Evolutionary conservation across 139 green algal species (phyloP).

Genomic region (Coccomyxa sp.): DNA sequence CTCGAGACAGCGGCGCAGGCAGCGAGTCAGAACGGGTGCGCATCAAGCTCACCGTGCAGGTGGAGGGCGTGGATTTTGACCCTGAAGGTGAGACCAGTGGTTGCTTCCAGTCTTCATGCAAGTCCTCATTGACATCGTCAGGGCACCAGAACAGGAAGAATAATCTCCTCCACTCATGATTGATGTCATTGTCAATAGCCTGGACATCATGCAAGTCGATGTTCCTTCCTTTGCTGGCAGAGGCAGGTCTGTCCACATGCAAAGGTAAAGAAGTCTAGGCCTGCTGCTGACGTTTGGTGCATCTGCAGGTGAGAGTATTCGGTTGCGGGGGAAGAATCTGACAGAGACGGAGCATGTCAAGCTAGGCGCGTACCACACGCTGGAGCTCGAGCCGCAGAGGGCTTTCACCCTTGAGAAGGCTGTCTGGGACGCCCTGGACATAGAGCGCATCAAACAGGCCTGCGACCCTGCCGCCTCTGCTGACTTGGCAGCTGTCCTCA

Average conservation of each 20-base stretch:
- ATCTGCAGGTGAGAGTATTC: slow-evolving; percentile 31
- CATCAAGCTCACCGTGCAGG: slow-evolving; percentile 72
- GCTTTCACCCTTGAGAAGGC: slow-evolving; percentile 81
- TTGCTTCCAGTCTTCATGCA: not conserved
- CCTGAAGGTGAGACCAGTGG: slow-evolving; percentile 52
- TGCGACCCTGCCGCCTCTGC: slow-evolving; percentile 70
- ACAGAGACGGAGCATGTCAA: slow-evolving; percentile 90
- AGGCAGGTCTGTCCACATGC: too few relatives aligned
- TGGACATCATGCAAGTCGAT: too few relatives aligned
- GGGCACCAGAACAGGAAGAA: too few relatives aligned
- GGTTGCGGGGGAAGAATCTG: slow-evolving; percentile 42
- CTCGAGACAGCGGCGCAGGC: slow-evolving; percentile 36
- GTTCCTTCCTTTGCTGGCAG: too few relatives aligned
- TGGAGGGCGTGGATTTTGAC: slow-evolving; percentile 85
- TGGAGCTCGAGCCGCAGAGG: slow-evolving; percentile 80
- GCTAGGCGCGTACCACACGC: slow-evolving; percentile 91
- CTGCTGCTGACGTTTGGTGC: not conserved
- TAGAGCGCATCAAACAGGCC: slow-evolving; percentile 63
- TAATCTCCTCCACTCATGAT: too few relatives aligned
- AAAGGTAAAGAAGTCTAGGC: too few relatives aligned
- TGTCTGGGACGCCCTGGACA: slow-evolving; percentile 79
- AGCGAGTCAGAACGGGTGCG: slow-evolving; percentile 71
- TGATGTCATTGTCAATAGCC: too few relatives aligned
- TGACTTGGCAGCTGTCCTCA: slow-evolving; percentile 88
- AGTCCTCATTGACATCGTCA: not conserved